Evolutionary conservation across 805 yeast species (phyloP).

Genomic region (Pichia sporocuriosa): DNA sequence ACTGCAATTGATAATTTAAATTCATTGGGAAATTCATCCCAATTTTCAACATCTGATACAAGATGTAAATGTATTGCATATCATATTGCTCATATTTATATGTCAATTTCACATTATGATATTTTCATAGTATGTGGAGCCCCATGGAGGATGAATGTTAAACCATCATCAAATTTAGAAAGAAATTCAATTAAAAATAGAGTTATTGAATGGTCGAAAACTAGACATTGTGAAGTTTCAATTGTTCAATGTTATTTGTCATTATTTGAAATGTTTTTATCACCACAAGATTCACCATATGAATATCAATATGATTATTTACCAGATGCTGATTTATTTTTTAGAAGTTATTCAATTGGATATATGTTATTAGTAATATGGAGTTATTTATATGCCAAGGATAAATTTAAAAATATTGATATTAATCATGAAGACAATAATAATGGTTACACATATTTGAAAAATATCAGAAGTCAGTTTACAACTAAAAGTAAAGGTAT

Average conservation of each 20-base stretch:
- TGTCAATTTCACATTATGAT: conserved; percentile 71
- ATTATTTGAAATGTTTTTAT: conserved; percentile 54
- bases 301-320: conserved; percentile 41
- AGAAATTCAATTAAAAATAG: conserved; percentile 42
- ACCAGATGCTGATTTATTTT: conserved; percentile 45
- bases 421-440: conserved; percentile 28
- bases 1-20: conserved; percentile 28
- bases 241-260: conserved; percentile 57
- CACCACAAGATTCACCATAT: conserved; percentile 40
- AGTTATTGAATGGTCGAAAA: conserved; percentile 46
- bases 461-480: conserved; percentile 41
- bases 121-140: conserved; percentile 76
- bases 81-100: conserved; percentile 66
- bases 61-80: conserved; percentile 61
- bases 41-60: conserved; percentile 33
- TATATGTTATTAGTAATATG: conserved; percentile 41
- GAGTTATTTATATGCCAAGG: conserved; percentile 42
- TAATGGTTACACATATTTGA: conserved; percentile 43
- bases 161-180: conserved; percentile 43
- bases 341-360: conserved; percentile 37
- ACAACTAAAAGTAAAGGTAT: conserved; percentile 28
- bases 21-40: conserved; percentile 24
- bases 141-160: conserved; percentile 71
- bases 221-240: conserved; percentile 43
- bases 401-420: conserved; percentile 38